Evolutionary conservation across 2,329 filamentous ascomycete genomes (phyloP), one percentile per base, ranked within the genome.

Genomic region (Fusarium citri): DNA sequence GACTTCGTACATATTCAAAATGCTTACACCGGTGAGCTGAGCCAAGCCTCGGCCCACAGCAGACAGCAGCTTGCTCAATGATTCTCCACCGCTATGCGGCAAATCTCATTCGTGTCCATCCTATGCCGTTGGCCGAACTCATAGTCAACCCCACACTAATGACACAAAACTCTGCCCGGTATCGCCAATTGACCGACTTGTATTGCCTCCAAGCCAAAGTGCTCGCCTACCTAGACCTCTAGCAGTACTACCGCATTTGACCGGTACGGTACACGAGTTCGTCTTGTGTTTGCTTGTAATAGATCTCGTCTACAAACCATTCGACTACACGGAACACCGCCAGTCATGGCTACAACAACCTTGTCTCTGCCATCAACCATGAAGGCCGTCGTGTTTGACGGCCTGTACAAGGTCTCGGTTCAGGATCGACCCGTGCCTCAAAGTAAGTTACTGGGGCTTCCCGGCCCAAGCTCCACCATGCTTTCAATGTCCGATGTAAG

Each of bases 331-430:
- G 31, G 31, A 43, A n/a, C 22, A 58, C 43, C 15, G n/a, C 14
- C 14, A 28, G 23, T 15, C 46, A 23, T 22, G 48, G 28, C 22
- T 40, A 11, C 18, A 40, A 41, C 34, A 30, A 10, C 23, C 41
- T 78, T 83, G 78, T 74, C 78, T 54, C 61, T 77, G 9, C 76
- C 79, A 28, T 74, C 76, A 37, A 92, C 87, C 1, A 97, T 98
- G 94, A 92, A 92, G 79, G 94, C 94, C 30, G 93, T 98, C 30
- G 88, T 97, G 57, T 97, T 97, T 82, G 91, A 95, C 67, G 93
- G 91, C 4, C 91, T 92, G 6, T 85, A 87, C 75, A 89, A 92
- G 76, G 86, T 97, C 57, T 90, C 87, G 1, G 81, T 98, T 58
- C 91, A 97, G 81, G 89, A 96, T 64, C 87, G 93, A 22, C 94